Evolutionary conservation across 2,329 filamentous ascomycete species (phyloP).

Genomic region (Aspergillus sojae): DNA sequence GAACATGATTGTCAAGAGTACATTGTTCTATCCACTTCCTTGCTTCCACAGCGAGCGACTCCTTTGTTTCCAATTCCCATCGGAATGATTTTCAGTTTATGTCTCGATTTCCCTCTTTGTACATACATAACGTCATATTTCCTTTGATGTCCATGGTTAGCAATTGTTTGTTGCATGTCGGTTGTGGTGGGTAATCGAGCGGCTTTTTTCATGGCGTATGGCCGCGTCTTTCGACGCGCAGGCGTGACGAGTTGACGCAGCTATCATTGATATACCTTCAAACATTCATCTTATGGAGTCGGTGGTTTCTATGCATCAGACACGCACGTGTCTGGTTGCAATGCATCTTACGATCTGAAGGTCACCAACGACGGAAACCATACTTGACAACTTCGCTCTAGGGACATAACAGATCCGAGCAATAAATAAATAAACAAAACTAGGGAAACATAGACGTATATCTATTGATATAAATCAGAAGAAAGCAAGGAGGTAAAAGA

Average conservation of each 20-base stretch:
- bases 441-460: background rate
- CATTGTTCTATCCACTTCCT: constrained; percentile 16
- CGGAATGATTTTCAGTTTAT: background rate
- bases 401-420: background rate
- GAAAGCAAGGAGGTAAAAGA: background rate
- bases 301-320: background rate
- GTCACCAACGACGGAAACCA: background rate
- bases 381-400: background rate
- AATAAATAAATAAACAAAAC: background rate
- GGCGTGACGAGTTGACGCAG: constrained; percentile 26
- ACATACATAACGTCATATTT: background rate
- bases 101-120: background rate
- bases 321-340: background rate
- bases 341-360: background rate
- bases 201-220: constrained; percentile 15
- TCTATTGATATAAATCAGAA: background rate
- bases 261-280: constrained; percentile 15
- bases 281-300: constrained; percentile 8
- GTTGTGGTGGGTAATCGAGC: constrained; percentile 1
- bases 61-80: constrained; percentile 2
- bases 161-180: background rate
- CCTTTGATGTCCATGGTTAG: constrained; percentile 2
- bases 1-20: constrained; percentile 15
- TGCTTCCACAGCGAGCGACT: constrained; percentile 5
- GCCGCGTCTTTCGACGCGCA: constrained; percentile 28